Evolutionary conservation across 441 rosid genomes (phyloP).

Genomic region (Corymbia calophylla): DNA sequence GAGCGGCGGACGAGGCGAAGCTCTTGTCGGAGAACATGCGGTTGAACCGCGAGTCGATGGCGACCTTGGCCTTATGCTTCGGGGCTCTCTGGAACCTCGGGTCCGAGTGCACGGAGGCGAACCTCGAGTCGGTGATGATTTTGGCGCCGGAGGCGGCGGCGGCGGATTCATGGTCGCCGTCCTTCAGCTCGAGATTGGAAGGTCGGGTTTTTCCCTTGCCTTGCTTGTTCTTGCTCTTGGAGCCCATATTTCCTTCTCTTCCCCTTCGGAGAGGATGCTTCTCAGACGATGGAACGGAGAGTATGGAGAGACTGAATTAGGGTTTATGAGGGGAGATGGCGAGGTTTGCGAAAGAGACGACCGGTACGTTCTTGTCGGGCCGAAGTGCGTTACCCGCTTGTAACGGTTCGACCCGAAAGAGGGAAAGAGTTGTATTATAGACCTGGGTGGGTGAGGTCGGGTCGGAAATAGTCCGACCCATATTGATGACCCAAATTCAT

Average conservation of each 20-base stretch:
- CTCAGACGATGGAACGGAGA: neutral
- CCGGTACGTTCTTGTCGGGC: neutral
- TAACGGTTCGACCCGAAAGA: neutral
- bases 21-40: conserved; percentile 48
- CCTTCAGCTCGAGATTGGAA: neutral
- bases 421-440: neutral
- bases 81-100: conserved; percentile 69
- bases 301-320: neutral
- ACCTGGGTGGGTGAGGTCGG: no score
- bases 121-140: conserved; percentile 54
- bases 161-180: neutral
- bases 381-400: neutral
- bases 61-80: conserved; percentile 53
- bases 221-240: conserved; percentile 23
- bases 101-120: conserved; percentile 59
- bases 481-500: no score
- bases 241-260: conserved; percentile 30
- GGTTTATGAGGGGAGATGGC: neutral
- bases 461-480: no score
- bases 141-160: neutral
- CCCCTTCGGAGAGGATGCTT: neutral
- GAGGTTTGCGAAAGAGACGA: neutral
- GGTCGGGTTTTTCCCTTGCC: neutral
- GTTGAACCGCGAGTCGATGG: conserved; percentile 69
- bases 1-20: conserved; percentile 45